phyloP scores from a whole-genome alignment of 441 rosid genomes.

The Mallotus japonicus region DNA sequence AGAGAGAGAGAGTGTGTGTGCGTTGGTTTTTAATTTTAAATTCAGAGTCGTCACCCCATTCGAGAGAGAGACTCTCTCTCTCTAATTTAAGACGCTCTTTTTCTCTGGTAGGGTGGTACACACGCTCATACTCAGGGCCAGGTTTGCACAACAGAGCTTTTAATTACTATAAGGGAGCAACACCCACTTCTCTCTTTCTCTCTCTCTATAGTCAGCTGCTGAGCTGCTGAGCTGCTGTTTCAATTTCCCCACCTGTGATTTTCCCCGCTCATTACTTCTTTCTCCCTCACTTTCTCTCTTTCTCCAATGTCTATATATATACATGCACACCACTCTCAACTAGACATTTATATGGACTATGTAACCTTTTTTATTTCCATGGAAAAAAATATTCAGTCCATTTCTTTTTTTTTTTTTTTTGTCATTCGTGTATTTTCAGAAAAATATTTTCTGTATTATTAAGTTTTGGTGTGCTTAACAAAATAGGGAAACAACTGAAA shows the following conservation, averaged over 20 bases:
- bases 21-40: conserved; percentile 2
- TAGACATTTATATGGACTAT: background rate
- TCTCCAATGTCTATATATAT: too few species aligned
- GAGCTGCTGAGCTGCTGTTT: background rate
- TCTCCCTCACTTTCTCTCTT: too few species aligned
- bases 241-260: background rate
- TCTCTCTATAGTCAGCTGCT: background rate
- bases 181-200: background rate
- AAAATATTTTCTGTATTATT: background rate
- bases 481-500: too few species aligned
- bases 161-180: background rate
- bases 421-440: background rate
- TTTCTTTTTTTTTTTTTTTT: background rate
- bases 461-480: too few species aligned
- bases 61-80: conserved; percentile 14
- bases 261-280: background rate
- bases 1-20: conserved; percentile 6
- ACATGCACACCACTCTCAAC: too few species aligned
- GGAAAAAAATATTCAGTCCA: background rate
- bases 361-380: background rate
- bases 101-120: conserved; percentile 23
- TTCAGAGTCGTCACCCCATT: conserved; percentile 17
- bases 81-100: conserved; percentile 3
- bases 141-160: conserved; percentile 23
- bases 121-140: conserved; percentile 23